phyloP scores from a whole-genome alignment of 192 early-diverging fungal genomes.

The Podila minutissima region DNA sequence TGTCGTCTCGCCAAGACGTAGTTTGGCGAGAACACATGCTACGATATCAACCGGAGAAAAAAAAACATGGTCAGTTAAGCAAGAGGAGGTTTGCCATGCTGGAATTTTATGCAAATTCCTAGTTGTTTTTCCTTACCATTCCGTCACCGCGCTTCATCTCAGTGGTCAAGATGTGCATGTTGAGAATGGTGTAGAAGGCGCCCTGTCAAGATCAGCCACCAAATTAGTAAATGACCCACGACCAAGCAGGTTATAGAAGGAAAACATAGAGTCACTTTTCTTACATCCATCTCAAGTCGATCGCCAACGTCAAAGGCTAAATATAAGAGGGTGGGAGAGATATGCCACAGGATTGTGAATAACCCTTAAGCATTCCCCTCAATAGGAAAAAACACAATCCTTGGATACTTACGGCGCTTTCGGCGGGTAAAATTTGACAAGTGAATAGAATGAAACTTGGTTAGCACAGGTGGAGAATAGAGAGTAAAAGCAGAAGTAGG shows the following conservation, averaged over 20 bases:
- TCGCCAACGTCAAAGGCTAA: constrained; percentile 44
- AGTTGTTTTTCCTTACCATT: constrained; percentile 14
- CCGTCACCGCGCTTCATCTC: constrained; percentile 42
- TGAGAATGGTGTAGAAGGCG: constrained; percentile 18
- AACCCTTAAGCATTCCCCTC: not conserved
- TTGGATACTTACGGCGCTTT: constrained; percentile 21
- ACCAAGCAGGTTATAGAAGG: not conserved
- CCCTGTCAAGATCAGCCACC: constrained; percentile 7
- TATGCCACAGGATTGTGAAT: not conserved
- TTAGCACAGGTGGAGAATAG: too few species aligned
- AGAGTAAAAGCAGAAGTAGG: not conserved
- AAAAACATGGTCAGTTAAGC: not conserved
- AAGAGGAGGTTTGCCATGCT: not conserved
- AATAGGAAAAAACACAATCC: not conserved
- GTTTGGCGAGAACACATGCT: constrained; percentile 32
- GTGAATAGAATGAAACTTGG: too few species aligned
- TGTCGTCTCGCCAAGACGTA: constrained; percentile 19
- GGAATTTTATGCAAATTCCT: not conserved
- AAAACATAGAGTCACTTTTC: not conserved
- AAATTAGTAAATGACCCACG: too few species aligned
- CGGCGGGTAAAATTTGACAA: too few species aligned
- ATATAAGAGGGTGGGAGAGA: not conserved
- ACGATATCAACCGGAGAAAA: not conserved
- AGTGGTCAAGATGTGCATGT: constrained; percentile 41
- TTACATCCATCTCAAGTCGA: constrained; percentile 28